Base-by-base conservation (phyloP, 495 filamentous ascomycete species). In the Thozetella sp. region DNA sequence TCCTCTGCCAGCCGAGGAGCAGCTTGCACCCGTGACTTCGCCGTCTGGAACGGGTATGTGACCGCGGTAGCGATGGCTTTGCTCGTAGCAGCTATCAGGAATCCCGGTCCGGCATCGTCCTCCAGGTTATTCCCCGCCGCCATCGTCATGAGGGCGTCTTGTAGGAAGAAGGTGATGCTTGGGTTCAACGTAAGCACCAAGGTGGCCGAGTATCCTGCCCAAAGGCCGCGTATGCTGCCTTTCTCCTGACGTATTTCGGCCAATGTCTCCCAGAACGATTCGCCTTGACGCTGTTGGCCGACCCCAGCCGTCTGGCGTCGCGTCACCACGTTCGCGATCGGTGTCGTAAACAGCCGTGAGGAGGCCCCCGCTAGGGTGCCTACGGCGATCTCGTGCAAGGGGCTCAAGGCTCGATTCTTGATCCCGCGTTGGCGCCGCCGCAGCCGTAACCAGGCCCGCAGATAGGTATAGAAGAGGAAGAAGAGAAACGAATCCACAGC, bases 171-270 rank as follows among this genome's bases (percentile, higher is more conserved):
- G 0, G 94, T 97, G 57, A 96, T 78, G 53, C 87, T 87, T 10
- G 93, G 93, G 66, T 97, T 97, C 1, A 97, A 76, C 0, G 93
- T 93, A 27, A 97, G 72, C 53, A 96, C 80, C 53, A 95, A 71
- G 25, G 83, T 85, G 0, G 93, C 93, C 13, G 89, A 90, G 72
- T 97, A 97, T 2, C 94, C 94, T 0, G 92, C 90, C 93, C 94
- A 97, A 63, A 97, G 90, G 0, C 93, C 93, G 22, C 54, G 68
- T 65, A 66, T 13, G 9, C 94, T 54, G 0, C 93, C 94, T 65
- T 90, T 89, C 67, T 95, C 91, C 1, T 72, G 57, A 12, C 76
- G 72, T 53, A 97, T 94, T 37, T 83, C 76, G 2, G 74, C 70
- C 19, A 88, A 80, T 46, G 92, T 92, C 23, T 88, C 80, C 2